Conservation (phyloP, 2,329 filamentous ascomycete genomes). For the Xylaria hypoxylon region DNA sequence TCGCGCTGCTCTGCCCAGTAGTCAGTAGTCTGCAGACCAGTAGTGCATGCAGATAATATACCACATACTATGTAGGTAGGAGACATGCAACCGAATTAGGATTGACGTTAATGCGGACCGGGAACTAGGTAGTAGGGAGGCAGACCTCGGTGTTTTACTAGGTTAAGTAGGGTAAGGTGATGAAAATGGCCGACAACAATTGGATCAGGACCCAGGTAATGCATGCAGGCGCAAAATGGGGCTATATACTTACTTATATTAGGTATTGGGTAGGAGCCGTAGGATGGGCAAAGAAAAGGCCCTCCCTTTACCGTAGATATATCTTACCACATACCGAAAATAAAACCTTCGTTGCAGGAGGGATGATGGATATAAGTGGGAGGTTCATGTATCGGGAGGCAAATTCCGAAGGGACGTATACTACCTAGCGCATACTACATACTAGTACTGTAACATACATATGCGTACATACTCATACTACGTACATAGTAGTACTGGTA, state of each 20-base stretch:
- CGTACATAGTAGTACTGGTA: too few species aligned
- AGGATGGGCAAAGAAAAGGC: constrained; percentile 6
- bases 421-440: constrained; percentile 9
- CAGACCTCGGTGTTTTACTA: background rate
- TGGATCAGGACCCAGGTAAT: constrained; percentile 2
- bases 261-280: constrained; percentile 3
- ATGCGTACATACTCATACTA: too few species aligned
- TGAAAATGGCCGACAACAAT: constrained; percentile 4
- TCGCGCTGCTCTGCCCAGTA: constrained; percentile 21
- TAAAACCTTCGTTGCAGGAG: constrained; percentile 2
- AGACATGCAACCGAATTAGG: constrained; percentile 31
- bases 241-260: constrained; percentile 9
- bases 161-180: constrained; percentile 8
- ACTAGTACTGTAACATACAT: too few species aligned
- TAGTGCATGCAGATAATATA: too few species aligned
- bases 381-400: constrained; percentile 18
- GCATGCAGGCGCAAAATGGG: constrained; percentile 24
- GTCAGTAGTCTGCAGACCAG: constrained; percentile 17
- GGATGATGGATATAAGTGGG: background rate
- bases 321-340: constrained; percentile 13
- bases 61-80: too few species aligned
- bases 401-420: constrained; percentile 23
- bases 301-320: too few species aligned
- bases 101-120: constrained; percentile 31
- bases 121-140: constrained; percentile 9